Evolutionary conservation across 2,329 filamentous ascomycete species (phyloP).

Genomic region (Nothophoma quercina): DNA sequence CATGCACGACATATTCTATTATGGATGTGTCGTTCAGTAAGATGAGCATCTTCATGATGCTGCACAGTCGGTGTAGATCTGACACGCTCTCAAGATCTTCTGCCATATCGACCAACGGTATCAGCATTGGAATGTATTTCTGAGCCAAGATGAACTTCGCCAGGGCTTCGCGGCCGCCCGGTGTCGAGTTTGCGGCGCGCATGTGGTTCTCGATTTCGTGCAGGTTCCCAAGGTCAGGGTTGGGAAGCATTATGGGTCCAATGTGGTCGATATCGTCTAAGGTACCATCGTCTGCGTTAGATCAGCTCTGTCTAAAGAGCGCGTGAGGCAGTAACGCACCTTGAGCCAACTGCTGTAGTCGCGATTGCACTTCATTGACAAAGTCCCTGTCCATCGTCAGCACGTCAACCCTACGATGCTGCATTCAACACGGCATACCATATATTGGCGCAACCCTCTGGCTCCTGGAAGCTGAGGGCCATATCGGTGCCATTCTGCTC

Average conservation of each 20-base stretch:
- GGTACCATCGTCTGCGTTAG: slow-evolving; percentile 74
- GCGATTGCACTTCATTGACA: slow-evolving; percentile 83
- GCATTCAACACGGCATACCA: slow-evolving; percentile 66
- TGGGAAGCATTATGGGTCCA: slow-evolving; percentile 75
- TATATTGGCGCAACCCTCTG: slow-evolving; percentile 89
- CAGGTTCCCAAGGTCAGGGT: slow-evolving; percentile 82
- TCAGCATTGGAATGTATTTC: slow-evolving; percentile 86
- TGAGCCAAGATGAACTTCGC: slow-evolving; percentile 86
- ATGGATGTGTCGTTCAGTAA: slow-evolving; percentile 93
- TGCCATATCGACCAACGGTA: slow-evolving; percentile 84
- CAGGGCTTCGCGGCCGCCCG: slow-evolving; percentile 81
- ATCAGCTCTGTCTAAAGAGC: slow-evolving; percentile 24
- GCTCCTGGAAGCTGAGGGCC: slow-evolving; percentile 97
- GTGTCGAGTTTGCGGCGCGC: slow-evolving; percentile 76
- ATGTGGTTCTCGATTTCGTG: slow-evolving; percentile 85
- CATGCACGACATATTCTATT: slow-evolving; percentile 91
- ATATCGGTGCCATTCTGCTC: slow-evolving; percentile 91
- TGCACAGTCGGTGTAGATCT: slow-evolving; percentile 91
- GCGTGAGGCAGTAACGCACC: slow-evolving; percentile 57
- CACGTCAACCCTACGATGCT: slow-evolving; percentile 9
- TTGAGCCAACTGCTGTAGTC: slow-evolving; percentile 68
- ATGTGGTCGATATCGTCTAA: slow-evolving; percentile 85
- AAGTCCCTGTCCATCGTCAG: slow-evolving; percentile 75
- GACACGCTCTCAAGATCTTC: slow-evolving; percentile 88
- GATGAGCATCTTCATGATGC: slow-evolving; percentile 97